Base-by-base conservation (phyloP, 2,329 filamentous ascomycete species). In the Venturia carpophila region DNA sequence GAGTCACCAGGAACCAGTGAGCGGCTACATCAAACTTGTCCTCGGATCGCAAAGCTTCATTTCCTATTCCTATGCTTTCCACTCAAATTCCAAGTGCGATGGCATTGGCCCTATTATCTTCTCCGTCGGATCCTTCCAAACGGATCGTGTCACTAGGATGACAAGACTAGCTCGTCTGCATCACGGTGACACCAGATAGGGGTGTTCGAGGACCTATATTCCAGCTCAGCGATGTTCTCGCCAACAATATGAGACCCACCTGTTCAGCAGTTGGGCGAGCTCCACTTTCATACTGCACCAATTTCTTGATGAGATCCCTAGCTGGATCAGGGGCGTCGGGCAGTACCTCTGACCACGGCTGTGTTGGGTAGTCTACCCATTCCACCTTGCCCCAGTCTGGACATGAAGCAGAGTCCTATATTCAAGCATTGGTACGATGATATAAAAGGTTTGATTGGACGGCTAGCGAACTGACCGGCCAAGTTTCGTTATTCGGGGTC, bases 301-400 rank as follows among this genome's bases (percentile, higher is more conserved):
- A 75, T 5, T 78, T 79, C 47, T 79, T 80, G 11, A 95, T 84
- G 42, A 97, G 76, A 67, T 89, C 83, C 66, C 84, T 81, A 37
- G 86, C 88, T 17, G 78, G 77, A 0, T 79, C 75, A 37, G 85
- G 82, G 0, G 85, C 82, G 5, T 79, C 80, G 0, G 85, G 84
- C 52, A 97, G 76, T 21, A 97, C 79, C 1, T 84, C 82, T 1
- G 84, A 79, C 92, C 92, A 97, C 0, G 79, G 68, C 68, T 83
- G 83, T 0, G 79, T 75, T 4, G 86, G 83, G 72, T 96, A 97
- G 17, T 86, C 79, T 49, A 86, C 83, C 77, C 96, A 99, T 74
- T 92, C 76, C 73, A 89, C 84, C 72, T 89, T 95, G 17, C 92
- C 90, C 82, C 96, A 99, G 21, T 96, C 94, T 0, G 90, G 89